Evolutionary conservation across 2,329 filamentous ascomycete genomes (phyloP).

Genomic region (Blastomyces silverae): DNA sequence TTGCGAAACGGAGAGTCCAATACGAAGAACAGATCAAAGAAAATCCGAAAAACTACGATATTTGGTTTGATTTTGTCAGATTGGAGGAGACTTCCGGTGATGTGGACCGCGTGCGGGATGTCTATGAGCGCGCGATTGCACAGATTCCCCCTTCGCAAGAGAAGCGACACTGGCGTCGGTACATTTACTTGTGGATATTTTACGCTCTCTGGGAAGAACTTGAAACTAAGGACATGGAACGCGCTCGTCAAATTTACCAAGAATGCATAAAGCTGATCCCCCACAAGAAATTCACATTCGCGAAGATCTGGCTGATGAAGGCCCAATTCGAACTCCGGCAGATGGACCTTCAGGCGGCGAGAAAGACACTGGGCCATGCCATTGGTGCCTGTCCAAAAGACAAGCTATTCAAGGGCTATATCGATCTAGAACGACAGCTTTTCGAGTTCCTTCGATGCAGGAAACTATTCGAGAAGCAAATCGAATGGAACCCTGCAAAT

Average conservation of each 20-base stretch:
- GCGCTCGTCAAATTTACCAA: constrained; percentile 83
- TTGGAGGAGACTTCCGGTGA: constrained; percentile 83
- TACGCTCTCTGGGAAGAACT: constrained; percentile 95
- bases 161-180: constrained; percentile 93
- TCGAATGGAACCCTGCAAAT: constrained; percentile 86
- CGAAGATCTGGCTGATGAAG: constrained; percentile 91
- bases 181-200: constrained; percentile 97
- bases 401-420: constrained; percentile 87
- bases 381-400: constrained; percentile 96
- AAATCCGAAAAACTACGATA: constrained; percentile 93
- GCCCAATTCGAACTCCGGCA: constrained; percentile 91
- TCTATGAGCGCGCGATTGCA: constrained; percentile 92
- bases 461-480: constrained; percentile 86
- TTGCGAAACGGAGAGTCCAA: constrained; percentile 86
- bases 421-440: constrained; percentile 84
- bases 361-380: constrained; percentile 82
- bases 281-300: constrained; percentile 95
- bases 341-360: constrained; percentile 67
- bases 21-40: constrained; percentile 94
- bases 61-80: constrained; percentile 91
- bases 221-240: constrained; percentile 67
- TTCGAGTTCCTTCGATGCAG: constrained; percentile 92
- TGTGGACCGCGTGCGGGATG: constrained; percentile 74
- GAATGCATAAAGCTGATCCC: constrained; percentile 82
- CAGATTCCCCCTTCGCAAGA: constrained; percentile 92